Percentiles rank a stretch among this genome's conserved stretches.
Evolutionary conservation across 2,329 filamentous ascomycete genomes (phyloP).

Genomic region (Chlorencoelia australis): DNA sequence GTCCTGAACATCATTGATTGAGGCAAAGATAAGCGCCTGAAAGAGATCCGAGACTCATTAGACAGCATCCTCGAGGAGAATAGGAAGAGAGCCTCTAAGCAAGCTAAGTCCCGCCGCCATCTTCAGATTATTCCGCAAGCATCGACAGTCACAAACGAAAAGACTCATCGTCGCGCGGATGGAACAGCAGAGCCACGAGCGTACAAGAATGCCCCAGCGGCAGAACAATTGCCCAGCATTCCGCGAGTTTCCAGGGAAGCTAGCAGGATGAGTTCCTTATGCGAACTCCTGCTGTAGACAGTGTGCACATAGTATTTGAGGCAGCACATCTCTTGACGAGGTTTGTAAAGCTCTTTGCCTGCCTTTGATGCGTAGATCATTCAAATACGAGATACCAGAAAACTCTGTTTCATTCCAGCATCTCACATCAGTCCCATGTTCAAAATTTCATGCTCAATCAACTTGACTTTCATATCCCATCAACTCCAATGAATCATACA

Average conservation of each 20-base stretch:
- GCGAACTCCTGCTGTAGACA: neutral
- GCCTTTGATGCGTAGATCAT: neutral
- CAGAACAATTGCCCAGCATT: slow-evolving; percentile 27
- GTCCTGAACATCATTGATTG: no score
- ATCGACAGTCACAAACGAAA: neutral
- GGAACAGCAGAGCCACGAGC: slow-evolving; percentile 8
- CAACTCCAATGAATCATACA: no score
- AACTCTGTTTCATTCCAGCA: slow-evolving; percentile 29
- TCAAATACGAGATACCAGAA: slow-evolving; percentile 25
- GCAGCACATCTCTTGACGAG: neutral
- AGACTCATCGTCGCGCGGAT: neutral
- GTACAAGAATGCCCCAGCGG: slow-evolving; percentile 21
- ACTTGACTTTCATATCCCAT: no score
- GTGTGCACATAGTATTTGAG: neutral
- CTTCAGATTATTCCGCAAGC: neutral
- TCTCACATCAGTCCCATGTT: slow-evolving; percentile 4
- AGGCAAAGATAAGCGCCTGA: no score
- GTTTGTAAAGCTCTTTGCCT: neutral
- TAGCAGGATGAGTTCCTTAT: neutral
- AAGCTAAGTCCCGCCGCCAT: no score
- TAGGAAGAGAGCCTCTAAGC: neutral
- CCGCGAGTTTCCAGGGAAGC: slow-evolving; percentile 25
- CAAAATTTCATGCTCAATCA: no score
- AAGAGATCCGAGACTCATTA: no score
- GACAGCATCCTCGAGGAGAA: neutral